Percentiles rank a stretch among this genome's conserved stretches.
Conservation (phyloP, 2,329 filamentous ascomycete species). For the Aaosphaeria pasadenensis region DNA sequence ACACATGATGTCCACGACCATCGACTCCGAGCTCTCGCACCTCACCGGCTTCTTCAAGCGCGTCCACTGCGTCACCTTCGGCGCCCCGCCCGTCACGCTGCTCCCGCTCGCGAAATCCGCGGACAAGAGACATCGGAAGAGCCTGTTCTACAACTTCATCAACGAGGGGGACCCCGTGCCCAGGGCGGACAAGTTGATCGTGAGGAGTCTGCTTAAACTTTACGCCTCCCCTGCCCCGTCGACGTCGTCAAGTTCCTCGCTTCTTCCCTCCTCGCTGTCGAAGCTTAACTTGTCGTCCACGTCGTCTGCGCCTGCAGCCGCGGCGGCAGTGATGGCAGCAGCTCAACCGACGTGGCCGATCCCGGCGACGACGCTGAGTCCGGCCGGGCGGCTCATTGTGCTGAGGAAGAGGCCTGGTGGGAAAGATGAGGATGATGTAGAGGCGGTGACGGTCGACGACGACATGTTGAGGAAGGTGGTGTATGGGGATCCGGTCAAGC, state of each 20-base stretch:
- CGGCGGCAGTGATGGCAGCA: background rate
- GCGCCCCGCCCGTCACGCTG: constrained; percentile 74
- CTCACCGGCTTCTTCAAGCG: constrained; percentile 71
- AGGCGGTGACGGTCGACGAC: constrained; percentile 67
- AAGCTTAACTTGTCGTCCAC: constrained; percentile 11
- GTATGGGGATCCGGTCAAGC: constrained; percentile 79
- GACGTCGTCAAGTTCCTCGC: constrained; percentile 2
- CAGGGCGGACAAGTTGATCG: constrained; percentile 72
- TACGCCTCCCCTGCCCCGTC: constrained; percentile 60
- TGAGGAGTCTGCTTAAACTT: constrained; percentile 69
- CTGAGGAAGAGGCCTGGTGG: constrained; percentile 46
- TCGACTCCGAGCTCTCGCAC: constrained; percentile 65
- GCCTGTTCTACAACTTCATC: constrained; percentile 73
- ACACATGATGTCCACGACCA: constrained; percentile 69
- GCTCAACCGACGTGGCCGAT: constrained; percentile 58
- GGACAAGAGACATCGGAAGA: constrained; percentile 52
- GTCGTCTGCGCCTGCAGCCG: constrained; percentile 26
- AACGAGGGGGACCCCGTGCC: constrained; percentile 85
- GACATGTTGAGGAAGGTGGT: constrained; percentile 66
- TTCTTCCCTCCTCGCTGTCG: constrained; percentile 5
- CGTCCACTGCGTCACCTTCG: constrained; percentile 82
- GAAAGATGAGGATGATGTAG: constrained; percentile 50
- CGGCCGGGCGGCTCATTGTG: constrained; percentile 67
- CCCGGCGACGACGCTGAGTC: constrained; percentile 64
- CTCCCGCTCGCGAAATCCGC: constrained; percentile 63